These are phyloP conservation scores for Agaricus bisporus DNA, from an alignment of 768 basidiomycete genomes.

Conservation along the genomic window DNA sequence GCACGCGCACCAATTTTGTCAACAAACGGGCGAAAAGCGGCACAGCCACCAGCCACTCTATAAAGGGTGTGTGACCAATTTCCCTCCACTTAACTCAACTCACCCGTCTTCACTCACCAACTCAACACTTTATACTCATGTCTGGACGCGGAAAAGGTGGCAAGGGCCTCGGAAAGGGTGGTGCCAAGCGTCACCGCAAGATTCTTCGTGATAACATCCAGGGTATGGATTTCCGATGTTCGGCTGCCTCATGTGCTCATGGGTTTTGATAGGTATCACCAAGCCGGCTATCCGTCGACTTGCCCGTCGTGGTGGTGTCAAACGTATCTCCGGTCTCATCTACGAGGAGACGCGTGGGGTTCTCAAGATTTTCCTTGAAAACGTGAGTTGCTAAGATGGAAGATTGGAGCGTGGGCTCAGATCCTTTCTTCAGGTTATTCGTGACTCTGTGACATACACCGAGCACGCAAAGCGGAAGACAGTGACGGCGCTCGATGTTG, in stretches of 20 bases:
- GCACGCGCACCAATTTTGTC: slow-evolving; percentile 23
- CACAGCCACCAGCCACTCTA: slow-evolving; percentile 42
- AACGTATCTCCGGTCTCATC: slow-evolving; percentile 91
- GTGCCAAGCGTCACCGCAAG: slow-evolving; percentile 94
- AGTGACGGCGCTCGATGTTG: slow-evolving; percentile 92
- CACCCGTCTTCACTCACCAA: slow-evolving; percentile 13
- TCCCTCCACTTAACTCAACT: slow-evolving; percentile 19
- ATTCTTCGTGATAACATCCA: slow-evolving; percentile 64
- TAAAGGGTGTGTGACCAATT: slow-evolving; percentile 24
- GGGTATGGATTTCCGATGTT: slow-evolving; percentile 18
- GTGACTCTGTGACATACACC: slow-evolving; percentile 97
- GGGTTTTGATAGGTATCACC: slow-evolving; percentile 60
- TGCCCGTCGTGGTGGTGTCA: slow-evolving; percentile 95
- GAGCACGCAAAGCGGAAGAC: slow-evolving; percentile 97
- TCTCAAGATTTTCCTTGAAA: slow-evolving; percentile 91
- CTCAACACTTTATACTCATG: slow-evolving; percentile 39
- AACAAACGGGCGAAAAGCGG: slow-evolving; percentile 35
- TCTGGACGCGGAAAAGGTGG: slow-evolving; percentile 98
- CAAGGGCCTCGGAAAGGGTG: slow-evolving; percentile 96
- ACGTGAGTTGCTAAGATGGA: slow-evolving; percentile 38
- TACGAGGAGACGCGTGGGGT: slow-evolving; percentile 97
- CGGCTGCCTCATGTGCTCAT: slow-evolving; percentile 19
- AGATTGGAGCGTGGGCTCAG: not conserved
- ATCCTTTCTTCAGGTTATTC: slow-evolving; percentile 60
- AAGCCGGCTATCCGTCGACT: slow-evolving; percentile 94